These are phyloP conservation scores for Apophysomyces sp. DNA, from an alignment of 371 early-diverging fungal genomes.

Conservation along the genomic window DNA sequence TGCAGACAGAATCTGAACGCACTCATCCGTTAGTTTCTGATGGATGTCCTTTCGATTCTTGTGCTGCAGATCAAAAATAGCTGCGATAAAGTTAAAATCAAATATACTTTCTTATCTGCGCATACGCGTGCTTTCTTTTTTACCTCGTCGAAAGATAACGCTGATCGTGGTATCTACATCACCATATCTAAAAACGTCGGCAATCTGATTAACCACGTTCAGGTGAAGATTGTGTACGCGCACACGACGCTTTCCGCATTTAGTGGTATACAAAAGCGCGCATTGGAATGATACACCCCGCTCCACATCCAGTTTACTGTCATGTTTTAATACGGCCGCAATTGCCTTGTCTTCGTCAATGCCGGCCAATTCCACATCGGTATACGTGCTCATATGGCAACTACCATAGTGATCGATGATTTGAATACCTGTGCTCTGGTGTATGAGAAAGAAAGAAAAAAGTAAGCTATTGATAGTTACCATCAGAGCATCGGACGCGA, in stretches of 20 bases:
- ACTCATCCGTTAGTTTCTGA: constrained; percentile 81
- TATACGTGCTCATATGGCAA: constrained; percentile 90
- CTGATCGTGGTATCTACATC: constrained; percentile 91
- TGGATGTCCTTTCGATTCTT: constrained; percentile 78
- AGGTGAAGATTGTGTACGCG: constrained; percentile 88
- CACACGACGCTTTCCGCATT: constrained; percentile 85
- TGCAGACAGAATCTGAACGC: constrained; percentile 86
- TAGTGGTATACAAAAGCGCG: constrained; percentile 92
- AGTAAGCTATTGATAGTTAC: constrained; percentile 72
- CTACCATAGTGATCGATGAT: constrained; percentile 93
- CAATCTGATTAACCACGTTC: constrained; percentile 75
- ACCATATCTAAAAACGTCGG: constrained; percentile 88
- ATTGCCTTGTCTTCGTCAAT: constrained; percentile 87
- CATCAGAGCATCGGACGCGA: constrained; percentile 91
- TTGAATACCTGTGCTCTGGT: constrained; percentile 74
- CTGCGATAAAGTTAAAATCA: constrained; percentile 24
- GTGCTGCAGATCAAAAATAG: constrained; percentile 71
- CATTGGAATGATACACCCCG: constrained; percentile 84
- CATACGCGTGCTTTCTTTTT: constrained; percentile 2
- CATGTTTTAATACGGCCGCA: constrained; percentile 86
- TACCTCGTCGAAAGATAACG: constrained; percentile 76
- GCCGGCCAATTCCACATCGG: constrained; percentile 93
- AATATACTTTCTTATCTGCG: not conserved
- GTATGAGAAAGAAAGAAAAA: constrained; percentile 87
- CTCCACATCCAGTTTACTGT: constrained; percentile 88